phyloP scores from a whole-genome alignment of 148 eudicot species.

The Diospyros kaki region DNA sequence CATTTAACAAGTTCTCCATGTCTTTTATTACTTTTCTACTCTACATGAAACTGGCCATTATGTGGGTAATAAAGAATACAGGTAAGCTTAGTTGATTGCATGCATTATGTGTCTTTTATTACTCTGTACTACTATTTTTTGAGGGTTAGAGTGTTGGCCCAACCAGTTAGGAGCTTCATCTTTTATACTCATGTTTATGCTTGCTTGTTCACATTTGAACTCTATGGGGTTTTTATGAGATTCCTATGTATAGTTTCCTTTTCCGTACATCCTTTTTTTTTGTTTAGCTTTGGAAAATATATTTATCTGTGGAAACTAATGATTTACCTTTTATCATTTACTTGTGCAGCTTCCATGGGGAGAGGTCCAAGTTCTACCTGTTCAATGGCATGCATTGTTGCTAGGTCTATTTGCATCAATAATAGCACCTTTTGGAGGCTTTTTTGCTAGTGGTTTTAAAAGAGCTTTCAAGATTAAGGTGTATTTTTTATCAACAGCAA shows the following conservation, averaged over 20 bases:
- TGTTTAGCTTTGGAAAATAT: neutral
- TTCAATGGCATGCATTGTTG: conserved; percentile 90
- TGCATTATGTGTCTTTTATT: no score
- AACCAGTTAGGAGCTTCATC: neutral
- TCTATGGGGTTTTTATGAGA: neutral
- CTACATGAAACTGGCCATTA: no score
- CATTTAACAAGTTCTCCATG: no score
- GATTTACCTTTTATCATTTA: conserved; percentile 7
- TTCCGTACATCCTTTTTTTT: neutral
- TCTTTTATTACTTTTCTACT: no score
- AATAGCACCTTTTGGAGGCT: conserved; percentile 99
- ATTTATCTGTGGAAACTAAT: neutral
- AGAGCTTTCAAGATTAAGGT: conserved; percentile 99
- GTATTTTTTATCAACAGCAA: neutral
- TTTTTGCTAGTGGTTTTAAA: conserved; percentile 96
- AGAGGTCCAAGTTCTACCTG: conserved; percentile 72
- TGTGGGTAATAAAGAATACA: no score
- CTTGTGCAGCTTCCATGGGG: conserved; percentile 84
- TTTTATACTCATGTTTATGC: neutral
- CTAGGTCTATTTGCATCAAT: conserved; percentile 92
- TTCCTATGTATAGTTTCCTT: conserved; percentile 8
- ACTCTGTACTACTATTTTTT: neutral
- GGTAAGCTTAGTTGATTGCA: no score
- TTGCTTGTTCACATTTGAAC: neutral
- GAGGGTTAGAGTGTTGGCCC: neutral